Evolutionary conservation across 371 early-diverging fungal genomes (phyloP), one percentile per base, ranked within the genome.

Genomic region (Rhizopus arrhizus): DNA sequence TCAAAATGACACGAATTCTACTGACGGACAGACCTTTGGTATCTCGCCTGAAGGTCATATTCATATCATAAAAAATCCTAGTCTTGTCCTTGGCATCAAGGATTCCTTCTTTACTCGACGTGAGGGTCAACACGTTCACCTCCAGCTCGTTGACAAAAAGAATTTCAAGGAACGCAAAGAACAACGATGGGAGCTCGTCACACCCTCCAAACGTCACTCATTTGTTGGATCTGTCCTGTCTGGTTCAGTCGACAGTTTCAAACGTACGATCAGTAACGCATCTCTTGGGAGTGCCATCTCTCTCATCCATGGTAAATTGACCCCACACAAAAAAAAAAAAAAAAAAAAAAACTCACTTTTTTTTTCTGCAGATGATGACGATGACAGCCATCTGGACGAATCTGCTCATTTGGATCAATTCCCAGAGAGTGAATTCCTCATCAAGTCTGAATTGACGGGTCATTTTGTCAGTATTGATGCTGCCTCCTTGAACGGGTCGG

Each of bases 1-100:
- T 54, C 74, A 75, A 60, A 58, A 62, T 7, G 69, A 72, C 36
- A 73, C 68, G 47, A 57, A 66, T 22, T 43, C 63, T 29, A 56
- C 58, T 8, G 34, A 50, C n/a, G 38, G 55, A 10, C 79, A 79
- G 54, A 54, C 61, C 22, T 79, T 70, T 64, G 71, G 58, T 22
- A 33, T 79, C 7, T 64, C 72, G 5, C 35, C 66, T 5, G 67
- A 75, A 46, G 76, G 79, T n/a, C 74, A 75, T 36, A 79, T 79
- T 53, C 77, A 74, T 55, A 22, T 81, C 13, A 66, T 61, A 50
- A 57, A 67, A 51, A 47, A 75, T 12, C 66, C 73, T 13, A 66
- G 61, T 15, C 54, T 84, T 31, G 85, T 84, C 4, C 72, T 84
- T 34, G 85, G 83, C 48, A 77, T 82, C 43, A 79, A 79, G 62